Evolutionary conservation across 768 basidiomycete genomes (phyloP), one percentile per base, ranked within the genome.

Genomic region (Paxillus rubicundulus): DNA sequence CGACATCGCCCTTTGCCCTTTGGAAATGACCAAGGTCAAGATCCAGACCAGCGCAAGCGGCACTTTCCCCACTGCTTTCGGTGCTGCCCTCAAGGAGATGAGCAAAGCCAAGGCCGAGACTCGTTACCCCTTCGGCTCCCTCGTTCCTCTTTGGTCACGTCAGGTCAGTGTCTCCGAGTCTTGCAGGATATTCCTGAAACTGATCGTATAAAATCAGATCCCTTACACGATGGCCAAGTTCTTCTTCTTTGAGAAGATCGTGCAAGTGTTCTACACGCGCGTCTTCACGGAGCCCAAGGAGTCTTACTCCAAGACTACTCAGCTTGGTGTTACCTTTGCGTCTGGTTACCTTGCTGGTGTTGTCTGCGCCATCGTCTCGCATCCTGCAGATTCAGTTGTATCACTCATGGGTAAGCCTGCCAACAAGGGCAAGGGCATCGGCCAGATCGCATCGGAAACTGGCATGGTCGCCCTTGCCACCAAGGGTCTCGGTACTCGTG

Each of bases 201-300:
- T 45, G 4, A 49, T 28, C 9, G 40, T 42, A 17, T 42, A 7
- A 8, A 18, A 42, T 28, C 55, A 96, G 88, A 93, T 96, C 65
- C 94, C 94, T 49, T 97, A 97, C 80, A 97, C 94, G 65, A 95
- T 97, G 93, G 93, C 93, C 78, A 97, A 97, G 76, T 97, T 97
- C 84, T 92, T 83, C 83, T 92, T 91, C 82, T 95, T 86, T 71
- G 92, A 94, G 72, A 85, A 86, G 79, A 88, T 89, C 62, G 90
- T 88, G 69, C 79, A 84, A 65, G 69, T 89, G 61, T 94, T 95
- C 78, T 92, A 92, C 74, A 91, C 87, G 59, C 82, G 89, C 67
- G 88, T 92, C 71, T 87, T 94, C 75, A 80, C 86, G 39, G 74
- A 77, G 53, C 87, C 89, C 62, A 92, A 91, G 72, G 82, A 87